These are phyloP conservation scores for Fusarium lyarnte DNA, from an alignment of 2,329 filamentous ascomycete genomes.

Conservation along the genomic window DNA sequence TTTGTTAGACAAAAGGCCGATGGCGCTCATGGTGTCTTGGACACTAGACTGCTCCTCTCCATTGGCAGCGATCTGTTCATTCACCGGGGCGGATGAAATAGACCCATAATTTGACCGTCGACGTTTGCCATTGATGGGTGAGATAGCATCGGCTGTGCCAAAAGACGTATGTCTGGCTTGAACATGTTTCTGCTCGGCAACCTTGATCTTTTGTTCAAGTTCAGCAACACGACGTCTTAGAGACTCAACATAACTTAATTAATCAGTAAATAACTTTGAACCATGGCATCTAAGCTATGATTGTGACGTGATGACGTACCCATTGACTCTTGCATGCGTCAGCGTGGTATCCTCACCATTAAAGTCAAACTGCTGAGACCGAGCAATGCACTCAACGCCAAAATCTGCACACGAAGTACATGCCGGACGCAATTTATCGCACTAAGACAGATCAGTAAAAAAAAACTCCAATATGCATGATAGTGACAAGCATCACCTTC, in stretches of 20 bases:
- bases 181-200: neutral
- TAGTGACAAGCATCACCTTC: neutral
- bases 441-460: neutral
- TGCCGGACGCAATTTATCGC: slow-evolving; percentile 3
- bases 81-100: fast-evolving
- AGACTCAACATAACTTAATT: slow-evolving; percentile 23
- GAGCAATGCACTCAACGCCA: slow-evolving; percentile 15
- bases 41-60: slow-evolving; percentile 20
- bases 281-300: fast-evolving
- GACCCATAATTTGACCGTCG: neutral
- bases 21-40: slow-evolving; percentile 27
- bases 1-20: slow-evolving; percentile 18
- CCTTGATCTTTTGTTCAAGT: slow-evolving; percentile 12
- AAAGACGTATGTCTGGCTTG: neutral
- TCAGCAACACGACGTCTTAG: slow-evolving; percentile 4
- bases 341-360: slow-evolving; percentile 12
- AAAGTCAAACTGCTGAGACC: slow-evolving; percentile 25
- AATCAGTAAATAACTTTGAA: neutral
- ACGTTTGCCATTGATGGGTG: neutral
- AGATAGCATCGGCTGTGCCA: neutral
- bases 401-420: slow-evolving; percentile 20
- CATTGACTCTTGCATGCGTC: slow-evolving; percentile 16
- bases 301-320: neutral
- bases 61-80: fast-evolving
- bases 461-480: fast-evolving